Evolutionary conservation across 345 rosid genomes (phyloP).

Genomic region (Eucalyptus coolabah): DNA sequence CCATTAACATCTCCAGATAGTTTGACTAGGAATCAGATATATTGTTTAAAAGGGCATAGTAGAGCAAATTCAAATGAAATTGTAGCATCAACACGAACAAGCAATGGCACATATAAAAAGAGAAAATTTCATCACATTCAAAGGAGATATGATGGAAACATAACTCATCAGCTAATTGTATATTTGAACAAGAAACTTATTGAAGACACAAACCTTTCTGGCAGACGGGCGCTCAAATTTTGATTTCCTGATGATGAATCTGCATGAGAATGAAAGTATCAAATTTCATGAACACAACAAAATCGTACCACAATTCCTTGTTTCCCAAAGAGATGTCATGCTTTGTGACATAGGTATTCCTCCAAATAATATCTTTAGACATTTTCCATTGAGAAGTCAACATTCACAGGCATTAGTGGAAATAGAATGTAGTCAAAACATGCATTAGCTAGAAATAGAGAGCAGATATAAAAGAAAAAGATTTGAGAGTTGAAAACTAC

Average conservation of each 20-base stretch:
- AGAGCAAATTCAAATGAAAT: background rate
- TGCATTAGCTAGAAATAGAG: background rate
- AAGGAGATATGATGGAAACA: background rate
- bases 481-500: slow-evolving; percentile 17
- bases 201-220: slow-evolving; percentile 60
- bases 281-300: background rate
- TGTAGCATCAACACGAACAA: background rate
- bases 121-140: background rate
- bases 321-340: background rate
- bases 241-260: slow-evolving; percentile 64
- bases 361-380: background rate
- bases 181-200: background rate
- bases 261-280: slow-evolving; percentile 9
- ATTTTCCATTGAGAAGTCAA: background rate
- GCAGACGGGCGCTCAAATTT: slow-evolving; percentile 71
- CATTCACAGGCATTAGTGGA: background rate
- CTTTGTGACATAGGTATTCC: background rate
- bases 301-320: background rate
- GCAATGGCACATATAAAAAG: background rate
- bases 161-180: background rate
- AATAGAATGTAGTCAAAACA: background rate
- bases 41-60: background rate
- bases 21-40: background rate
- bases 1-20: background rate
- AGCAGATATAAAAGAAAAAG: background rate